Conservation (phyloP, 805 yeast species). For the Saturnispora gosingensis region DNA sequence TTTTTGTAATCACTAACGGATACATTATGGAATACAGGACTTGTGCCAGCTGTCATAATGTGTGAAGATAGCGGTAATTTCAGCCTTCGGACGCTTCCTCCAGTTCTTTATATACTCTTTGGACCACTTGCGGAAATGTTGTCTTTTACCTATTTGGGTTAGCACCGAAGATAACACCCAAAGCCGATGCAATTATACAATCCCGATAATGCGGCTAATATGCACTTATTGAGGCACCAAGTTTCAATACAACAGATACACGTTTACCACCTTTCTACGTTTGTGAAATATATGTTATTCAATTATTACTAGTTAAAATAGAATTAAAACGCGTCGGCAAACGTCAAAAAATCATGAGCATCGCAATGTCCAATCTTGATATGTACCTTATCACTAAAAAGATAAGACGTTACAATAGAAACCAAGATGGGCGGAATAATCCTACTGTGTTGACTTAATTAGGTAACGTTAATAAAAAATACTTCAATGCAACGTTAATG, state of each 20-base stretch:
- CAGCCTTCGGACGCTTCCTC: not conserved
- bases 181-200: not conserved
- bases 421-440: not conserved
- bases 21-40: not conserved
- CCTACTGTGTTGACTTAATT: not conserved
- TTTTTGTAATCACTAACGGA: not conserved
- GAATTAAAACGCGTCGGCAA: not conserved
- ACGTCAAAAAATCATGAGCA: not conserved
- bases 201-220: not conserved
- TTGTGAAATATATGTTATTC: too few relatives aligned
- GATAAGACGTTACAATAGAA: not conserved
- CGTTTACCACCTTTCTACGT: not conserved
- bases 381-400: not conserved
- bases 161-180: not conserved
- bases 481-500: not conserved
- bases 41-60: not conserved
- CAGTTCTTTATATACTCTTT: not conserved
- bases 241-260: too few relatives aligned
- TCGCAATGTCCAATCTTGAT: not conserved
- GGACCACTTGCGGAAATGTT: not conserved
- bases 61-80: not conserved
- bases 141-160: not conserved
- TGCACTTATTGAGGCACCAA: not conserved
- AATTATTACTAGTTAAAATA: not conserved
- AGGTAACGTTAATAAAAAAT: not conserved